Evolutionary conservation across 176 grass and related monocot species (phyloP), one percentile per base, ranked within the genome.

Genomic region (Saccharum officinarum): DNA sequence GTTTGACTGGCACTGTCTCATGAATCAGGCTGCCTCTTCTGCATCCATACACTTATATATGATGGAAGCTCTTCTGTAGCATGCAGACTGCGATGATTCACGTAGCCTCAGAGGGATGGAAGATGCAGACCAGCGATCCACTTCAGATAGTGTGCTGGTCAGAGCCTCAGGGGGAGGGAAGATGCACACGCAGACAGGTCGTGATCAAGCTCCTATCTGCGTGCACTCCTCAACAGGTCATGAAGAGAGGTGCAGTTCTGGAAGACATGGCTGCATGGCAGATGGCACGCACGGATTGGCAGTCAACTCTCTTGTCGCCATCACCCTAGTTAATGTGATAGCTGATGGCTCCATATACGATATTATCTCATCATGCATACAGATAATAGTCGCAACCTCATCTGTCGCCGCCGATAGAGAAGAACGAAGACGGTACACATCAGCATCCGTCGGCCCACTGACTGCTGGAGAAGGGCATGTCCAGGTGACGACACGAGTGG

Each of bases 1-100:
- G 81, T 44, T 84, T 84, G 87, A 88, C 87, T 55, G 9, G 8
- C 13, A 6, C 3, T 34, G 25, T 37, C 36, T 17, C 42, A 88
- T 59, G 81, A 67, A 84, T 78, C 18, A 66, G 75, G 81, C 10
- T 73, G 23, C 46, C 62, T 46, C 36, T 49, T 81, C 44, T 3
- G 13, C 15, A 2, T 55, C 30, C 71, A 7, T 13, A 22, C 20
- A n/a, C 17, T 20, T 22, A 30, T 45, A 20, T 41, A 20, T 3
- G 42, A 23, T 13, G 14, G 23, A 30, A 47, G 60, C 41, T 40
- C 22, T 17, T 39, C 31, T 2, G 28, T 49, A 14, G n/a, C 52
- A 23, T 49, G 57, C 55, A 47, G 69, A 22, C 67, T 49, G 41
- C 10, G 15, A 66, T 54, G 54, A 78, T 71, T 52, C 8, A 63